Evolutionary conservation across 2,329 filamentous ascomycete genomes (phyloP).

Genomic region (Plenodomus lindquistii): DNA sequence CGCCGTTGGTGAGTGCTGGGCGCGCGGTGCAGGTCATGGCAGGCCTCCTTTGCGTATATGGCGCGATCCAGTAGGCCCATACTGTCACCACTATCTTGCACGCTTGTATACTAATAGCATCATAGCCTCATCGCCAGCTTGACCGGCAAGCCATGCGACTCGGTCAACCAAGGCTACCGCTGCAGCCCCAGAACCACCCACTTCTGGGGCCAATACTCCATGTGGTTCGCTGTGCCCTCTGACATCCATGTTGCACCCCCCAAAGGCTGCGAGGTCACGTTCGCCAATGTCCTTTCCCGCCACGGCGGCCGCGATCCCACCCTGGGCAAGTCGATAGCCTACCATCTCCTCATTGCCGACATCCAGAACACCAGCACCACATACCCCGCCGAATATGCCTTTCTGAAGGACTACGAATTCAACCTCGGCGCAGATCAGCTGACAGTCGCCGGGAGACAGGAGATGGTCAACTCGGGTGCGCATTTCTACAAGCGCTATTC

Average conservation of each 20-base stretch:
- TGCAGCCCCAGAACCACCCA: conserved; percentile 66
- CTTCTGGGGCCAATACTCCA: conserved; percentile 86
- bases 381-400: conserved; percentile 68
- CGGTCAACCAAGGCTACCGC: conserved; percentile 61
- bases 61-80: conserved; percentile 25
- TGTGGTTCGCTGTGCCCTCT: conserved; percentile 77
- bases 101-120: background rate
- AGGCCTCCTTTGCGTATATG: conserved; percentile 26
- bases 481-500: conserved; percentile 77
- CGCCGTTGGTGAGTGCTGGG: conserved; percentile 10
- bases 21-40: conserved; percentile 22
- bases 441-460: conserved; percentile 67
- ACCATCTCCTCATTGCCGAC: conserved; percentile 65
- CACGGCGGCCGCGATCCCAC: conserved; percentile 88
- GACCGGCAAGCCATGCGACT: conserved; percentile 53
- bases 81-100: background rate
- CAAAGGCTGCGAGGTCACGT: conserved; percentile 71
- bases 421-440: conserved; percentile 70
- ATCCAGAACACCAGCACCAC: conserved; percentile 62
- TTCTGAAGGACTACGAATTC: conserved; percentile 74
- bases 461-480: conserved; percentile 74
- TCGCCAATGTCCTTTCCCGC: conserved; percentile 79
- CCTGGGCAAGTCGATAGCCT: conserved; percentile 64
- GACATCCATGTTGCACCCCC: conserved; percentile 65
- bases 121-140: conserved; percentile 20